Evolutionary conservation across 371 early-diverging fungal species (phyloP).

Genomic region (Funneliformis caledonium): DNA sequence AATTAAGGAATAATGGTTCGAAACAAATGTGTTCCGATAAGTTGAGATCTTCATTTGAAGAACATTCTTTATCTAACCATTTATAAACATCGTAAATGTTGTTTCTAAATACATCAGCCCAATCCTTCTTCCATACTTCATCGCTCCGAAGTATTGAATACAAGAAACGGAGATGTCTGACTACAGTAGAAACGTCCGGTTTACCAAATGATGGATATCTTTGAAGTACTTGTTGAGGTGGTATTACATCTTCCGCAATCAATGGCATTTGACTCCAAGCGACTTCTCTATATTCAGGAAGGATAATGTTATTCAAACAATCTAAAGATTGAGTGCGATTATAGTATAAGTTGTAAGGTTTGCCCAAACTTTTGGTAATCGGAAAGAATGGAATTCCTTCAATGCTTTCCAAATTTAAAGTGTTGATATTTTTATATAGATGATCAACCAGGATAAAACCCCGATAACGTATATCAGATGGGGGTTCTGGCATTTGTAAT

Average conservation of each 20-base stretch:
- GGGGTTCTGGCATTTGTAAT: neutral
- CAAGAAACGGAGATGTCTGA: conserved; percentile 3
- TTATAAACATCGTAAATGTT: conserved; percentile 7
- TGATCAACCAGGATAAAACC: conserved; percentile 8
- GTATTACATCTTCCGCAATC: no score
- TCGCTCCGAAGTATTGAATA: neutral
- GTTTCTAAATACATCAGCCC: neutral
- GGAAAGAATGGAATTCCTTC: neutral
- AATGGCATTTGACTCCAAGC: neutral
- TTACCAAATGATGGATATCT: no score
- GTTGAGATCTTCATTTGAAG: neutral
- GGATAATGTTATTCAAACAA: conserved; percentile 18
- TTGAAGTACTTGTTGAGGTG: no score
- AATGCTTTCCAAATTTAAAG: neutral
- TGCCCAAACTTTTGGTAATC: neutral
- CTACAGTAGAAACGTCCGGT: neutral
- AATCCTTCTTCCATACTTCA: neutral
- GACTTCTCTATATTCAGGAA: conserved; percentile 18
- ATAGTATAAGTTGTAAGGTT: conserved; percentile 6
- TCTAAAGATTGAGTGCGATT: neutral
- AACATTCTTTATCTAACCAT: conserved; percentile 8
- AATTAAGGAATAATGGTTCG: conserved; percentile 6
- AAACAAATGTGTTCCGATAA: neutral
- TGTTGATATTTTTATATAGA: conserved; percentile 8
- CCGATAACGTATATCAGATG: conserved; percentile 7